Percentiles rank a stretch among this genome's conserved stretches.
These are phyloP conservation scores for Capsella rubella DNA, from an alignment of 441 rosid species.

Conservation along the genomic window DNA sequence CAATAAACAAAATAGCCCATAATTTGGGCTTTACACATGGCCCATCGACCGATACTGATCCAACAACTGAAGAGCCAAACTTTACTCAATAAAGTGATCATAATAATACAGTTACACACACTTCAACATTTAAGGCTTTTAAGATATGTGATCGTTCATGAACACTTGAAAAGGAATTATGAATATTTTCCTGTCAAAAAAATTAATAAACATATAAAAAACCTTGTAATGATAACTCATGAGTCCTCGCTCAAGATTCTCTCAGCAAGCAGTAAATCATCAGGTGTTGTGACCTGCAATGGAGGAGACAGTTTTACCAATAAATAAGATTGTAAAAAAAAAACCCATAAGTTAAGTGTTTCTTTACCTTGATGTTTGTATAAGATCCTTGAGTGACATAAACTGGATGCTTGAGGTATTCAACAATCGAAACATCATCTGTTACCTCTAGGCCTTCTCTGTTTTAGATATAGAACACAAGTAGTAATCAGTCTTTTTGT, in stretches of 20 bases:
- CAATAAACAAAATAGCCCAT: no score
- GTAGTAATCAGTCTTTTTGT: conserved; percentile 6
- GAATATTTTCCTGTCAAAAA: no score
- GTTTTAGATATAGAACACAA: conserved; percentile 34
- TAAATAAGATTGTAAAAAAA: neutral
- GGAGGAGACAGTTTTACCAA: neutral
- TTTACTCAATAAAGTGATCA: neutral
- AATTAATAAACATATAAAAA: no score
- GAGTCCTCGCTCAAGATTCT: conserved; percentile 63
- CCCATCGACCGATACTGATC: neutral
- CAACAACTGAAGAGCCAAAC: conserved; percentile 1
- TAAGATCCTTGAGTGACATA: conserved; percentile 91
- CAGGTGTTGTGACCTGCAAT: conserved; percentile 89
- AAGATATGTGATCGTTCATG: no score
- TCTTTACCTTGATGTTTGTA: conserved; percentile 82
- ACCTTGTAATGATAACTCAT: no score
- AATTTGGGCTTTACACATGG: no score
- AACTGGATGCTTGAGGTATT: conserved; percentile 90
- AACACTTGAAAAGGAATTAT: no score
- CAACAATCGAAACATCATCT: conserved; percentile 92
- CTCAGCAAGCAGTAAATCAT: conserved; percentile 89
- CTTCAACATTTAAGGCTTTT: no score
- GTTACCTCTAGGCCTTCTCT: conserved; percentile 93
- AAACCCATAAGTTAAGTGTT: neutral
- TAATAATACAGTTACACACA: no score